These are phyloP conservation scores for Saturnispora saitoi DNA, from an alignment of 805 yeast species.

Conservation along the genomic window DNA sequence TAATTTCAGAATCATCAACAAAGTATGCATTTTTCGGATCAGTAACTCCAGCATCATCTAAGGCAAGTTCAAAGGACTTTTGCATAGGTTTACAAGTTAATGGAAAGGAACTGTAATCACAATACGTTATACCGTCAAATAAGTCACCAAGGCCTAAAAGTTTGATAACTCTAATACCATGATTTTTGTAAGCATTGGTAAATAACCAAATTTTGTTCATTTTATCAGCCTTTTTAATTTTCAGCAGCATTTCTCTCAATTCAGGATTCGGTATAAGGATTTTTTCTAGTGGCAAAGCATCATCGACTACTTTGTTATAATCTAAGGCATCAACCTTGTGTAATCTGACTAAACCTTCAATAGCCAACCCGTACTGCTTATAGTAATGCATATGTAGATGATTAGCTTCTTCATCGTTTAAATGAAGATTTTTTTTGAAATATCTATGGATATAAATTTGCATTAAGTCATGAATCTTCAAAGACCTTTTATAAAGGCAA, in stretches of 20 bases:
- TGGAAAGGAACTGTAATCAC: slow-evolving; percentile 69
- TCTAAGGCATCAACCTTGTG: slow-evolving; percentile 79
- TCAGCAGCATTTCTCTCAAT: slow-evolving; percentile 44
- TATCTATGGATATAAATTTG: slow-evolving; percentile 75
- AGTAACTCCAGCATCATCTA: slow-evolving; percentile 52
- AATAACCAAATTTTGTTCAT: slow-evolving; percentile 80
- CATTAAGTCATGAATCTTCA: slow-evolving; percentile 79
- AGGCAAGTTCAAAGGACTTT: slow-evolving; percentile 54
- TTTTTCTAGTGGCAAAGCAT: slow-evolving; percentile 75
- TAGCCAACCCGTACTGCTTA: slow-evolving; percentile 81
- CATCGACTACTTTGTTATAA: slow-evolving; percentile 85
- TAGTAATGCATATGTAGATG: slow-evolving; percentile 67
- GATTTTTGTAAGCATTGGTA: slow-evolving; percentile 90
- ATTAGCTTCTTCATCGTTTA: slow-evolving; percentile 68
- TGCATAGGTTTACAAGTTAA: slow-evolving; percentile 87
- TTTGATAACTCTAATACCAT: slow-evolving; percentile 72
- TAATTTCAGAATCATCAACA: slow-evolving; percentile 80
- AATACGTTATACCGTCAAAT: slow-evolving; percentile 88
- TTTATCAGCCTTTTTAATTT: slow-evolving; percentile 36
- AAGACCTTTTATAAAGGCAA: slow-evolving; percentile 70
- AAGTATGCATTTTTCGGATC: slow-evolving; percentile 51
- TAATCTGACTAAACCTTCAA: slow-evolving; percentile 73
- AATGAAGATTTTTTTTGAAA: slow-evolving; percentile 54
- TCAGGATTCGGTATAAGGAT: slow-evolving; percentile 57
- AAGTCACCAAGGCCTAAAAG: slow-evolving; percentile 84